A percentile compares a stretch with the other conserved stretches of the same genome.
Evolutionary conservation across 2,329 filamentous ascomycete species (phyloP).

Genomic region (Lecanicillium sp.): DNA sequence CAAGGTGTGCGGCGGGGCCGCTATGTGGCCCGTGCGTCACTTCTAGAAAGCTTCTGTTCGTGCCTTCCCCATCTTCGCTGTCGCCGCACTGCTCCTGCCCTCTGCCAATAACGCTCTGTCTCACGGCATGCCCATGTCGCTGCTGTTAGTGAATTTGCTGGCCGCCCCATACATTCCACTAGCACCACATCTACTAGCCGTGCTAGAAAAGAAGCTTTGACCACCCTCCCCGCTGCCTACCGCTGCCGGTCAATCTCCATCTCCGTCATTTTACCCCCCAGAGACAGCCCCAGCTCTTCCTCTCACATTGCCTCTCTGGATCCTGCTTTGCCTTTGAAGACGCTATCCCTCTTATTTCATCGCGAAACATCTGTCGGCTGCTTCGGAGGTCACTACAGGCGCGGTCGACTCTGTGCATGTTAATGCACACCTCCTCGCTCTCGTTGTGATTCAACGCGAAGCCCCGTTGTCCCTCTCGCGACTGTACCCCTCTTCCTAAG

Average conservation of each 20-base stretch:
- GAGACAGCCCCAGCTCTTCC: neutral
- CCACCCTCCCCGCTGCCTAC: conserved; percentile 7
- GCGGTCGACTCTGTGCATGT: too few relatives aligned
- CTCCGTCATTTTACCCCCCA: conserved; percentile 7
- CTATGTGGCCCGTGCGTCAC: conserved; percentile 13
- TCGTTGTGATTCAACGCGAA: neutral
- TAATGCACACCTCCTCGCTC: too few relatives aligned
- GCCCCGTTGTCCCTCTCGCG: neutral
- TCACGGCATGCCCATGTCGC: neutral
- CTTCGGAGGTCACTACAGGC: too few relatives aligned
- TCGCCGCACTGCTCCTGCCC: neutral
- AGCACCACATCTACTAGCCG: neutral
- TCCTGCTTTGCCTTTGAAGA: neutral
- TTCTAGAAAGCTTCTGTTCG: conserved; percentile 20
- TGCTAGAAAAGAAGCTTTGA: conserved; percentile 5
- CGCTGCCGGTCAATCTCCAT: conserved; percentile 7
- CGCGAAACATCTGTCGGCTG: neutral
- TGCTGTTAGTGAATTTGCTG: neutral
- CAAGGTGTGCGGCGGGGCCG: conserved; percentile 7
- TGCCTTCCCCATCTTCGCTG: conserved; percentile 5
- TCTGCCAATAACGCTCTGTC: neutral
- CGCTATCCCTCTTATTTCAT: conserved; percentile 1
- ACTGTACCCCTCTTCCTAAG: neutral
- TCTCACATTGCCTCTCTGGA: conserved; percentile 1
- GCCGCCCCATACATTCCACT: too few relatives aligned